phyloP scores from a whole-genome alignment of 768 basidiomycete genomes.

The Pluteus cervinus region DNA sequence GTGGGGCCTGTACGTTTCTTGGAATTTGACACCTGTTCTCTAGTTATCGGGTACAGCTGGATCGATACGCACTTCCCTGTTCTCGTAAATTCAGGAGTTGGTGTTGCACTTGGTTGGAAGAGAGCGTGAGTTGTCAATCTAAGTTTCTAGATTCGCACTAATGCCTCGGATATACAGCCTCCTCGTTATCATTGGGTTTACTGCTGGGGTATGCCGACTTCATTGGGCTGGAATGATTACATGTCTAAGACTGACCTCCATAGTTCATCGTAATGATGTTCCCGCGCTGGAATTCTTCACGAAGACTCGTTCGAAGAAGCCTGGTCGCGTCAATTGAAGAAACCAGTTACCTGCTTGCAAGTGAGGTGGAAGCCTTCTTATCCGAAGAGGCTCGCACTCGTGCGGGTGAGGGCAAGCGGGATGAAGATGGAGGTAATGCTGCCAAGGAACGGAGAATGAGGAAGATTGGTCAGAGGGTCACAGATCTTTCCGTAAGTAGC shows the following conservation, averaged over 20 bases:
- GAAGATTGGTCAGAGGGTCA: constrained; percentile 25
- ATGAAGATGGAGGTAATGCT: constrained; percentile 17
- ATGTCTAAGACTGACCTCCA: neutral
- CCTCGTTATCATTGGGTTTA: constrained; percentile 38
- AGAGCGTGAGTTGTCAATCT: constrained; percentile 26
- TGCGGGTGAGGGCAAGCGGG: constrained; percentile 22
- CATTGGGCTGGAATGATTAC: neutral
- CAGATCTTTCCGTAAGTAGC: constrained; percentile 29
- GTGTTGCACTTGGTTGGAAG: constrained; percentile 34
- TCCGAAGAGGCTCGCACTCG: constrained; percentile 33
- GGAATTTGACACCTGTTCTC: neutral
- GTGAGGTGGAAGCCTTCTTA: constrained; percentile 38
- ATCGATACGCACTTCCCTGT: constrained; percentile 26
- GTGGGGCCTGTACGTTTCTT: neutral
- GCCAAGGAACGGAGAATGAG: constrained; percentile 33
- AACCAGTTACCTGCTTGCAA: constrained; percentile 30
- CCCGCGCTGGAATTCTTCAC: constrained; percentile 35
- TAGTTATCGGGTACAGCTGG: constrained; percentile 39
- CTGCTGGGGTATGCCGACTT: constrained; percentile 28
- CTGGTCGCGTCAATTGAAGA: constrained; percentile 30
- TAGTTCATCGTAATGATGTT: constrained; percentile 42
- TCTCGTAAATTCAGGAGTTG: constrained; percentile 26
- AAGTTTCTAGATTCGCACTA: neutral
- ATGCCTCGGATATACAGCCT: constrained; percentile 17
- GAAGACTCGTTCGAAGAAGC: constrained; percentile 35